Percentiles rank a stretch among this genome's conserved stretches.
Conservation (phyloP, 768 basidiomycete genomes). For the Hirschioporus abietinus region DNA sequence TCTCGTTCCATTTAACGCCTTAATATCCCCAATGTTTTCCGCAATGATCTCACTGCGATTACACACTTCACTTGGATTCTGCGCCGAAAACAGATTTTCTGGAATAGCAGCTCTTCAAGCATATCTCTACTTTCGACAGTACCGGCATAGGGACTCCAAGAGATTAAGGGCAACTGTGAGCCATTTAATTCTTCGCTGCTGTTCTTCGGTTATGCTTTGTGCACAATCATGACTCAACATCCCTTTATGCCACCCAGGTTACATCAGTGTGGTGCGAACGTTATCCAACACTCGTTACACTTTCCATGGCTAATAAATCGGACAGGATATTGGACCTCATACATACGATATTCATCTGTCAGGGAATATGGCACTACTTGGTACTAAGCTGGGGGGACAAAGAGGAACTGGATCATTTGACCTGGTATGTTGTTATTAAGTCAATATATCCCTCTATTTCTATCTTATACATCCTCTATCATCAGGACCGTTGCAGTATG, state of each 20-base stretch:
- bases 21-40: background rate
- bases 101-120: background rate
- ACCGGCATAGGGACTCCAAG: background rate
- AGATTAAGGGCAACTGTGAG: background rate
- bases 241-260: background rate
- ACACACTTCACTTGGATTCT: too few relatives aligned
- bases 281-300: background rate
- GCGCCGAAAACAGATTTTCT: background rate
- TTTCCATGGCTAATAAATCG: background rate
- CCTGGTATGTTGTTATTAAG: background rate
- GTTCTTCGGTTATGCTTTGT: background rate
- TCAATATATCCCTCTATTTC: background rate
- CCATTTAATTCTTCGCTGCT: background rate
- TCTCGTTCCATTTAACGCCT: background rate
- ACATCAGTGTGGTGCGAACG: background rate
- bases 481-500: background rate
- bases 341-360: conserved; percentile 12
- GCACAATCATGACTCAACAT: background rate
- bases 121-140: background rate
- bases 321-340: conserved; percentile 12
- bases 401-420: background rate
- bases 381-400: conserved; percentile 13
- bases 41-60: background rate
- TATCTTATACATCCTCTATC: background rate
- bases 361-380: conserved; percentile 15